These are phyloP conservation scores for Ampelocalamus luodianensis DNA, from an alignment of 176 grass and related monocot genomes.

Conservation along the genomic window DNA sequence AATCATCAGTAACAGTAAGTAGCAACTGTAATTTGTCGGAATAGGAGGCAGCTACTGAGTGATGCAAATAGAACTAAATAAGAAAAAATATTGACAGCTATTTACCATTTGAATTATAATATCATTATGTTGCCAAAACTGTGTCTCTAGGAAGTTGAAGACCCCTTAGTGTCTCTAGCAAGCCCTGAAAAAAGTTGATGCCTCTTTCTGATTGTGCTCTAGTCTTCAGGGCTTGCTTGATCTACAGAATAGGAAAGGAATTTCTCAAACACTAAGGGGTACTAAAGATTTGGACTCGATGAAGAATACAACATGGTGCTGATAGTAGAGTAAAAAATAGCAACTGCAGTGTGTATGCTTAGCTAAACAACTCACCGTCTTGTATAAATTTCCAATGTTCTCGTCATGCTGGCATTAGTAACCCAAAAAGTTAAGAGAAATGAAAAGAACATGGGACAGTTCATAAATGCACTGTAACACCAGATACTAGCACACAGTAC, in stretches of 20 bases:
- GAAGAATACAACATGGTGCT: background rate
- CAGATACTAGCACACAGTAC: constrained; percentile 75
- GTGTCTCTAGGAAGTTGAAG: constrained; percentile 71
- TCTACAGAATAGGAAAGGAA: constrained; percentile 55
- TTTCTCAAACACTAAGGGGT: background rate
- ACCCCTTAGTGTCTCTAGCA: too few species aligned
- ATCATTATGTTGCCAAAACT: constrained; percentile 61
- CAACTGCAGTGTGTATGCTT: constrained; percentile 22
- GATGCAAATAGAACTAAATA: constrained; percentile 30
- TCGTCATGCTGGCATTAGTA: constrained; percentile 83
- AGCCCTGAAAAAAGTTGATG: too few species aligned
- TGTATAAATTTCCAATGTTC: constrained; percentile 71
- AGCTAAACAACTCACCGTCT: constrained; percentile 59
- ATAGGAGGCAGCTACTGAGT: constrained; percentile 21
- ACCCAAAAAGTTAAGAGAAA: constrained; percentile 38
- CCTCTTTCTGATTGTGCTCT: constrained; percentile 51
- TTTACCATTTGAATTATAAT: constrained; percentile 73
- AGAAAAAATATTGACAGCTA: background rate
- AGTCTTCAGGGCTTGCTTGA: constrained; percentile 70
- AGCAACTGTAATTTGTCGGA: constrained; percentile 23
- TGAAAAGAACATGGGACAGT: constrained; percentile 1
- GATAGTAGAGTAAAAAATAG: background rate
- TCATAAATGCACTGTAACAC: constrained; percentile 22
- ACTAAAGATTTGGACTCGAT: background rate
- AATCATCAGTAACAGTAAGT: constrained; percentile 26